Evolutionary conservation across 2,329 filamentous ascomycete species (phyloP), one percentile per base, ranked within the genome.

Genomic region (Pseudophaeomoniella oleicola): DNA sequence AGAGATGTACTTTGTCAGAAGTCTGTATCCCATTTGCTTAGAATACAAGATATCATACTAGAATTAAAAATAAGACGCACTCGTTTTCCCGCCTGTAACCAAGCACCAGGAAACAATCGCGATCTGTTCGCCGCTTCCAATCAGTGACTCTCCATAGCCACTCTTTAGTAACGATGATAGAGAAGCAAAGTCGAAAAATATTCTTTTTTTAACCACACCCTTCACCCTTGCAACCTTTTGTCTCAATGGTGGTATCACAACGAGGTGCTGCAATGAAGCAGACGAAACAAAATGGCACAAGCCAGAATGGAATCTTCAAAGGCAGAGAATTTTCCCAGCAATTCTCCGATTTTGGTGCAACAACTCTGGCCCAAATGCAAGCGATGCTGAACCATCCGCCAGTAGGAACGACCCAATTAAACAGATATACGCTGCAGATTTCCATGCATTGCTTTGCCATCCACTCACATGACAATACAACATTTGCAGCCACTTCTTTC

Each of bases 391-490:
- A n/a, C n/a, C n/a, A n/a, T n/a, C n/a, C n/a, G n/a, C n/a, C n/a
- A n/a, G n/a, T n/a, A n/a, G n/a, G n/a, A n/a, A n/a, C n/a, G n/a
- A n/a, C n/a, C n/a, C n/a, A n/a, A n/a, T n/a, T n/a, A n/a, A n/a
- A n/a, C n/a, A n/a, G n/a, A n/a, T n/a, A n/a, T n/a, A n/a, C n/a
- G n/a, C n/a, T n/a, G n/a, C n/a, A n/a, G n/a, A n/a, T n/a, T 32
- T 29, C 22, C 22, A 16, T 15, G 13, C 5, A 32, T 10, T 16
- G 13, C 14, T 32, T 32, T 15, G 13, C 37, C 37, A 14, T 35
- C 40, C 42, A 44, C 37, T 75, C 75, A 90, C 86, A 94, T 93
- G 56, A 94, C 72, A 56, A 83, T 71, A 62, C 86, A 94, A 62
- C 81, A 83, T 50, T 74, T 68, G 64, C 87, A 94, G 47, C 85